These are phyloP conservation scores for Fusarium sp. DNA, from an alignment of 2,329 filamentous ascomycete genomes.

Conservation along the genomic window DNA sequence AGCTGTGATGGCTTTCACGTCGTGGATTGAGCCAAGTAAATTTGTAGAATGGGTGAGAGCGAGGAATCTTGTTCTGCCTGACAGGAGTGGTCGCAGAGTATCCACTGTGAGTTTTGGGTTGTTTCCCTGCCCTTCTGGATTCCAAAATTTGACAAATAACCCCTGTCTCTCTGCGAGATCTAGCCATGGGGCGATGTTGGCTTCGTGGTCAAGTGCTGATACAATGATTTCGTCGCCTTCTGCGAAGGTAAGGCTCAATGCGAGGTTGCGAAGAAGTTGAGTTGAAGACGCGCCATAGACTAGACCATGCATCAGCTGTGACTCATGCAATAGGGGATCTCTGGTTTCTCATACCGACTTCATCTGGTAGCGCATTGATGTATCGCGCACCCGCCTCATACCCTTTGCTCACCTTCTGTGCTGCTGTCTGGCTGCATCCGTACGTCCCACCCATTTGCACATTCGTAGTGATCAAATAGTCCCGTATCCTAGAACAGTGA, in stretches of 20 bases:
- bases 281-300: constrained; percentile 77
- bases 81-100: constrained; percentile 69
- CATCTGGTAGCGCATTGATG: constrained; percentile 73
- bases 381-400: constrained; percentile 75
- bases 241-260: constrained; percentile 63
- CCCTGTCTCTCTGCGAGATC: constrained; percentile 70
- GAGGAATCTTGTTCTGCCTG: constrained; percentile 73
- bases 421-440: constrained; percentile 68
- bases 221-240: constrained; percentile 75
- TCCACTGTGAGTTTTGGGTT: constrained; percentile 68
- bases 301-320: background rate
- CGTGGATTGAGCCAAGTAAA: constrained; percentile 76
- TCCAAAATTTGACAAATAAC: constrained; percentile 48
- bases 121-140: background rate
- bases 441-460: constrained; percentile 83
- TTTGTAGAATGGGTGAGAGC: constrained; percentile 80
- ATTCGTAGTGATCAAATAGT: constrained; percentile 75
- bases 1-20: constrained; percentile 66
- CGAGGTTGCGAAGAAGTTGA: constrained; percentile 79
- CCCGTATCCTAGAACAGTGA: constrained; percentile 56
- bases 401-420: constrained; percentile 57
- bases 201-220: constrained; percentile 80
- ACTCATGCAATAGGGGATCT: rapidly evolving
- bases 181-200: constrained; percentile 80
- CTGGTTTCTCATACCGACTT: constrained; percentile 64